phyloP scores from a whole-genome alignment of 169 alveolate genomes.

The Cardiosporidium cionae region DNA sequence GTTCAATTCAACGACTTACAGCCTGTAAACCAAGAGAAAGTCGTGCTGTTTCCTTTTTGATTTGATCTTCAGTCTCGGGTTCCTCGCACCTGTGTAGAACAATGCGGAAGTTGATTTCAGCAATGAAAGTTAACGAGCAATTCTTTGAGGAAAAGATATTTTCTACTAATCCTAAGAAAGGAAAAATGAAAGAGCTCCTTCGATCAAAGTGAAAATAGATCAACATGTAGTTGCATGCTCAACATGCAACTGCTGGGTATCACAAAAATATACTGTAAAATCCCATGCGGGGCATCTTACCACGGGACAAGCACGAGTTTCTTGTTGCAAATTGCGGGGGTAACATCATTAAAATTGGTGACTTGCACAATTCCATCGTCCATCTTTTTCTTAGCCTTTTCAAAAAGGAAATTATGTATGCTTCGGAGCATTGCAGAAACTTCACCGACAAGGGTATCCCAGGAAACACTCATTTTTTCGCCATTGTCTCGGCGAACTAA shows the following conservation, averaged over 20 bases:
- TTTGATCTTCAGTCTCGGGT: conserved; percentile 43
- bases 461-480: conserved; percentile 39
- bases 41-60: conserved; percentile 47
- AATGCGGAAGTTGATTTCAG: no score
- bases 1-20: not conserved
- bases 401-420: conserved; percentile 32
- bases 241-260: not conserved
- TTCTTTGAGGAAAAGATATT: conserved; percentile 28
- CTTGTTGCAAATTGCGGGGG: conserved; percentile 67
- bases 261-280: not conserved
- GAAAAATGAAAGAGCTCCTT: conserved; percentile 63
- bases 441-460: conserved; percentile 42
- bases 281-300: conserved; percentile 27
- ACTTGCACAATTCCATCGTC: conserved; percentile 27
- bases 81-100: conserved; percentile 35
- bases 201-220: conserved; percentile 28
- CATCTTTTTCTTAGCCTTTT: conserved; percentile 17
- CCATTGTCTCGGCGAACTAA: conserved; percentile 27
- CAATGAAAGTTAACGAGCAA: no score
- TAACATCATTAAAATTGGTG: conserved; percentile 45
- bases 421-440: conserved; percentile 30
- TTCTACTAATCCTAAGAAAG: conserved; percentile 57
- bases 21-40: conserved; percentile 8
- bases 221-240: not conserved
- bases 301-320: conserved; percentile 78